These are phyloP conservation scores for Chamaecrista fasciculata DNA, from an alignment of 306 rosid genomes.

Conservation along the genomic window DNA sequence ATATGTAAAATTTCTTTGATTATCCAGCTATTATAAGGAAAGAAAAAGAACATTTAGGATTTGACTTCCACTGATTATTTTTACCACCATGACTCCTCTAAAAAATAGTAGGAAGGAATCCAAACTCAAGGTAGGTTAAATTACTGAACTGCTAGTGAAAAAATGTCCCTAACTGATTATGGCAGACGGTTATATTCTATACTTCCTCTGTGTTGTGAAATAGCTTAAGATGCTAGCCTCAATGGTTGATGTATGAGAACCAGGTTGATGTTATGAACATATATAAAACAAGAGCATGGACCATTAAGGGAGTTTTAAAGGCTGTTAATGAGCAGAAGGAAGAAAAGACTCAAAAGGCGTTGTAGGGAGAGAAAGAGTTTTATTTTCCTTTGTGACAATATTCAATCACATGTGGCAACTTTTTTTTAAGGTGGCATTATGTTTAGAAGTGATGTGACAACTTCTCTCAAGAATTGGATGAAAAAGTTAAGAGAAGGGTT, in stretches of 20 bases:
- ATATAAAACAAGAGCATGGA: background rate
- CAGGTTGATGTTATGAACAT: background rate
- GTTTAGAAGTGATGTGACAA: too few species aligned
- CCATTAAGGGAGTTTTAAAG: background rate
- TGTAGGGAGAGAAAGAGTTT: too few species aligned
- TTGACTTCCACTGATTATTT: background rate
- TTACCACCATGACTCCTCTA: background rate
- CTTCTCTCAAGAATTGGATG: too few species aligned
- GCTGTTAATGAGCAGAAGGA: too few species aligned
- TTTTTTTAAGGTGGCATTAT: too few species aligned
- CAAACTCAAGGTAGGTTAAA: background rate
- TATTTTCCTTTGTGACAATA: too few species aligned
- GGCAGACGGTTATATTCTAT: background rate
- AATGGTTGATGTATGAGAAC: background rate
- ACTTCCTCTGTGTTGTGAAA: background rate
- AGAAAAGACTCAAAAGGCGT: too few species aligned
- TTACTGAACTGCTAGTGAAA: background rate
- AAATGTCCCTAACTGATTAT: background rate
- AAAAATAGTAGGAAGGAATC: background rate
- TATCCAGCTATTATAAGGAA: background rate
- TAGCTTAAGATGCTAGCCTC: background rate
- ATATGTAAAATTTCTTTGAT: background rate
- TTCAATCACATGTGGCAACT: too few species aligned
- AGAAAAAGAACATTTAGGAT: background rate
- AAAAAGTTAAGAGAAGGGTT: too few species aligned